Conservation (phyloP, 2,329 filamentous ascomycete species). For the Eutypa lata region DNA sequence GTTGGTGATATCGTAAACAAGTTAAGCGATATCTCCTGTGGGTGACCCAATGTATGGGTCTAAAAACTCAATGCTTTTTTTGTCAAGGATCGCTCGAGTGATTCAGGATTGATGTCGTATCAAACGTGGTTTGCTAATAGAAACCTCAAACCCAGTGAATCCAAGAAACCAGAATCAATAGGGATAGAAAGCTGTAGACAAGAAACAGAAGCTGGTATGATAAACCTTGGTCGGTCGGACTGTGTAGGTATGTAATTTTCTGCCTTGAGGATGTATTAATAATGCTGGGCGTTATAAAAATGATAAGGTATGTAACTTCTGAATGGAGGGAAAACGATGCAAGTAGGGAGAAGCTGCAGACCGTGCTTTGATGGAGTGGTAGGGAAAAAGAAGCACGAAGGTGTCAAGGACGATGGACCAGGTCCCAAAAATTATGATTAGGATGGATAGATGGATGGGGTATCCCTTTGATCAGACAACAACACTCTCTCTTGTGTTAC, state of each 20-base stretch:
- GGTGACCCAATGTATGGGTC: background rate
- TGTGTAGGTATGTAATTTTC: constrained; percentile 10
- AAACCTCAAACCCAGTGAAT: constrained; percentile 21
- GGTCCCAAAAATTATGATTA: background rate
- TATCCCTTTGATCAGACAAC: background rate
- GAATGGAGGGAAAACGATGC: background rate
- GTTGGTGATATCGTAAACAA: constrained; percentile 15
- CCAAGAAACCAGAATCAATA: constrained; percentile 24
- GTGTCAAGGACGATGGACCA: background rate
- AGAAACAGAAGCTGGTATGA: constrained; percentile 25
- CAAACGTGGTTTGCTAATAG: constrained; percentile 30
- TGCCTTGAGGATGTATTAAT: constrained; percentile 18
- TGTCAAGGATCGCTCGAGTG: constrained; percentile 13
- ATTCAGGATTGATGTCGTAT: constrained; percentile 20
- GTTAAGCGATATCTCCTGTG: constrained; percentile 8
- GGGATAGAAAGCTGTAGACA: constrained; percentile 25
- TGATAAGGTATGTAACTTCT: background rate
- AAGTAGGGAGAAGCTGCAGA: background rate
- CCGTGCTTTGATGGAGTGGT: background rate
- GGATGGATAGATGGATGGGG: background rate
- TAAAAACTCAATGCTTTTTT: constrained; percentile 11
- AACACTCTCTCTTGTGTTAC: background rate
- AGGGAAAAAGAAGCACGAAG: background rate
- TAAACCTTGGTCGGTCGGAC: constrained; percentile 14
- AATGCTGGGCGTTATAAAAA: background rate